Conservation (phyloP, 257 asterid species). For the Gynochthodes officinalis region DNA sequence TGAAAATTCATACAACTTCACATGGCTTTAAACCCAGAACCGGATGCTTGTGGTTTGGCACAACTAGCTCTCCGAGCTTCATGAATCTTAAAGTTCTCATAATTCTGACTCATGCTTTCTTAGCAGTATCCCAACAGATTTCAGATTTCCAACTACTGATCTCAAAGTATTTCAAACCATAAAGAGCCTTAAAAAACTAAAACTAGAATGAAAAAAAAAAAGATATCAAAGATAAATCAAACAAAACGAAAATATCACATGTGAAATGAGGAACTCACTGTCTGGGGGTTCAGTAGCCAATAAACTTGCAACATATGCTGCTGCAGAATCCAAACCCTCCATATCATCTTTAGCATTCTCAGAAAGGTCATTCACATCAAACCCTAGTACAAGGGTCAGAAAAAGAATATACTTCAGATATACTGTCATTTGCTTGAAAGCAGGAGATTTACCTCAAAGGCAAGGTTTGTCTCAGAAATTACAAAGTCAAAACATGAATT, state of each 20-base stretch:
- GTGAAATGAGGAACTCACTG: conserved; percentile 45
- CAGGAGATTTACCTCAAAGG: conserved; percentile 5
- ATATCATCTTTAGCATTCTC: conserved; percentile 68
- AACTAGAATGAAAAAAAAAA: too few relatives aligned
- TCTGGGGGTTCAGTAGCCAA: conserved; percentile 76
- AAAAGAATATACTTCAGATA: background rate
- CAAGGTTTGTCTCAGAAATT: background rate
- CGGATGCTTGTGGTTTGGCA: background rate
- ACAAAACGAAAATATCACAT: background rate
- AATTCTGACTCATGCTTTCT: background rate
- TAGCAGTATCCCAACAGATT: background rate
- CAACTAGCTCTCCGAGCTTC: background rate
- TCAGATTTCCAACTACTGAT: background rate
- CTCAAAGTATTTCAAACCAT: background rate
- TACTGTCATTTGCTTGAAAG: background rate
- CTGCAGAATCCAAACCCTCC: conserved; percentile 86
- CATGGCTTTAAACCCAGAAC: background rate
- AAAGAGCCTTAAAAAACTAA: background rate
- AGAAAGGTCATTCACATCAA: conserved; percentile 80
- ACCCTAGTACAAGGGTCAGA: conserved; percentile 47
- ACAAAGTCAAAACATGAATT: background rate
- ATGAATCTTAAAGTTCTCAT: background rate
- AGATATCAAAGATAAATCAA: background rate
- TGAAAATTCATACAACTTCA: background rate
- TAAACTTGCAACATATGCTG: conserved; percentile 85